phyloP scores from a whole-genome alignment of 2,329 filamentous ascomycete species.

The Ceratocystis destructans region DNA sequence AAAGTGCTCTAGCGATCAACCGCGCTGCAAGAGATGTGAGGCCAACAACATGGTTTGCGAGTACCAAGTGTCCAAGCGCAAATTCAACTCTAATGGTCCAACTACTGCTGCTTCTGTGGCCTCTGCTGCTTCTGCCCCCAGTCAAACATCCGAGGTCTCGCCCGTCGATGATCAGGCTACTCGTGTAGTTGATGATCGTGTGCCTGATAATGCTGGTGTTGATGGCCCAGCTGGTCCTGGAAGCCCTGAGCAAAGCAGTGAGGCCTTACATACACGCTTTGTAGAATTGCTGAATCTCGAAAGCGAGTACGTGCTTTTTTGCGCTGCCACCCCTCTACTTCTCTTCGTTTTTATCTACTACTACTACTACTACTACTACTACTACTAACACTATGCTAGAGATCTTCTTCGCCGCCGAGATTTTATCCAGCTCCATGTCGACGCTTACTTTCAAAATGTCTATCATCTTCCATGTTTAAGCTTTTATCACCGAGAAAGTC shows the following conservation, averaged over 20 bases:
- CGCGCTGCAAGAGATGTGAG: slow-evolving; percentile 30
- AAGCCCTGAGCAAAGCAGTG: slow-evolving; percentile 13
- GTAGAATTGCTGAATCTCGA: slow-evolving; percentile 17
- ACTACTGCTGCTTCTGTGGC: background rate
- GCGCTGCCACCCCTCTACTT: background rate
- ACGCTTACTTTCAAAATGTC: slow-evolving; percentile 29
- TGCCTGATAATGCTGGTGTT: slow-evolving; percentile 17
- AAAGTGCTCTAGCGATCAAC: slow-evolving; percentile 32
- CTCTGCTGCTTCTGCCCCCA: background rate
- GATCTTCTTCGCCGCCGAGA: slow-evolving; percentile 27
- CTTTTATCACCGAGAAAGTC: slow-evolving; percentile 28
- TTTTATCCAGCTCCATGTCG: slow-evolving; percentile 28
- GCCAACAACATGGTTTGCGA: slow-evolving; percentile 28
- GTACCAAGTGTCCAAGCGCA: slow-evolving; percentile 29
- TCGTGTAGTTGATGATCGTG: slow-evolving; percentile 13
- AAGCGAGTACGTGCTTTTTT: slow-evolving; percentile 16
- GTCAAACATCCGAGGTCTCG: background rate
- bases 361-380: background rate
- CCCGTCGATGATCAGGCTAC: slow-evolving; percentile 10
- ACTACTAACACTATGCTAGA: slow-evolving; percentile 20
- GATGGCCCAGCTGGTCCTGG: slow-evolving; percentile 12
- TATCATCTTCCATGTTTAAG: slow-evolving; percentile 30
- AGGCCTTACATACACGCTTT: slow-evolving; percentile 15
- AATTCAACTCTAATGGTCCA: slow-evolving; percentile 23
- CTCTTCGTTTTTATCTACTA: background rate